These are phyloP conservation scores for Sporisorium sorghi DNA, from an alignment of 1,284 basidiomycete genomes.

Conservation along the genomic window DNA sequence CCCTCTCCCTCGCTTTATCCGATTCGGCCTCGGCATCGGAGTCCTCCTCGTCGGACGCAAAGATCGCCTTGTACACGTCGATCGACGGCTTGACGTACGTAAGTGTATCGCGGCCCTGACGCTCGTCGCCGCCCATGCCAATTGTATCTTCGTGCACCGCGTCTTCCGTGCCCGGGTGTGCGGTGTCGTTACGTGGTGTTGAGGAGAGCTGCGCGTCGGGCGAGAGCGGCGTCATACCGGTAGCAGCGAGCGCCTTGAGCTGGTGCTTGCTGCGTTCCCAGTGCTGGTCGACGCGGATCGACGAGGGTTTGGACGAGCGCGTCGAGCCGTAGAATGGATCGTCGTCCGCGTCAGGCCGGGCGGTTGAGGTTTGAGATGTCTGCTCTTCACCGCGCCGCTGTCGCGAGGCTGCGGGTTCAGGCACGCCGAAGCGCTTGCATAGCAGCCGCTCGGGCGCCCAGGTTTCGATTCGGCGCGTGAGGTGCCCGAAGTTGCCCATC, in stretches of 20 bases:
- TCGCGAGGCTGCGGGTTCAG: conserved; percentile 74
- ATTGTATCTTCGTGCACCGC: conserved; percentile 69
- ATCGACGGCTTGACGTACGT: conserved; percentile 87
- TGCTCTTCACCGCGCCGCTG: conserved; percentile 7
- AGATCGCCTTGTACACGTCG: conserved; percentile 86
- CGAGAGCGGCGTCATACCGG: conserved; percentile 36
- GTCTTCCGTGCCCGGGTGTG: background rate
- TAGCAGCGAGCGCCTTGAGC: conserved; percentile 26
- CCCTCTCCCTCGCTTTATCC: conserved; percentile 72
- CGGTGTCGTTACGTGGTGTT: background rate
- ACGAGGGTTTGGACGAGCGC: conserved; percentile 6
- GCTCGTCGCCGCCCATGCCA: conserved; percentile 87
- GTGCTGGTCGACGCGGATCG: conserved; percentile 23
- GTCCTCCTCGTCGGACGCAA: conserved; percentile 78
- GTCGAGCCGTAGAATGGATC: conserved; percentile 32
- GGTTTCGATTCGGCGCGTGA: conserved; percentile 79
- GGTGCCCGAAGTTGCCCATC: conserved; percentile 85
- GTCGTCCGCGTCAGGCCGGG: conserved; percentile 16
- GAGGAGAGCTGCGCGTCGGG: conserved; percentile 33
- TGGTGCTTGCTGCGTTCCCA: conserved; percentile 44
- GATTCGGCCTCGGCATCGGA: conserved; percentile 81
- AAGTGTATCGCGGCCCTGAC: conserved; percentile 84
- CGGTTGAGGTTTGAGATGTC: background rate
- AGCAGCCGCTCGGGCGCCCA: conserved; percentile 86
- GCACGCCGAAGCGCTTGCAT: conserved; percentile 94